A percentile compares a stretch with the other conserved stretches of the same genome.
Conservation (phyloP, 2,329 filamentous ascomycete species). For the Penicillium crustosum region DNA sequence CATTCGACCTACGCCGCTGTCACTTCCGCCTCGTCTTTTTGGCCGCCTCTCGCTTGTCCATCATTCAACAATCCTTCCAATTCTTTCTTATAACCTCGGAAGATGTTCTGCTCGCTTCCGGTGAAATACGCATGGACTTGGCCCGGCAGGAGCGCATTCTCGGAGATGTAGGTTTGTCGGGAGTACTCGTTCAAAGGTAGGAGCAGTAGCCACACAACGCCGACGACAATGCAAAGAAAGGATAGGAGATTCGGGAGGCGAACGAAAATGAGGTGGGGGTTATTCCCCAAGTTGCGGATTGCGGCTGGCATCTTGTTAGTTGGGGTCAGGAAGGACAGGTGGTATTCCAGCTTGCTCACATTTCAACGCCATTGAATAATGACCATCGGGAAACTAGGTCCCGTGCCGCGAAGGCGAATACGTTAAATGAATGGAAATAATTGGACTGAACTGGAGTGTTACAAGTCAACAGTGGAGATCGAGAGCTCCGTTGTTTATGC, state of each 20-base stretch:
- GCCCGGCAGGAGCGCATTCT: conserved; percentile 91
- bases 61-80: conserved; percentile 55
- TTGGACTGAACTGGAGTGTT: conserved; percentile 6
- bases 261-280: conserved; percentile 69
- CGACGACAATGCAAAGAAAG: conserved; percentile 77
- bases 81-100: conserved; percentile 85
- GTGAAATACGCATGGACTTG: conserved; percentile 98
- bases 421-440: conserved; percentile 10
- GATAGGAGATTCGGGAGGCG: conserved; percentile 87
- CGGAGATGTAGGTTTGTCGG: conserved; percentile 89
- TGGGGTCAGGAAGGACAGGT: conserved; percentile 4
- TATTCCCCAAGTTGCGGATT: conserved; percentile 63
- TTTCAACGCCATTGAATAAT: conserved; percentile 42
- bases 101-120: conserved; percentile 92
- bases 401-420: conserved; percentile 20
- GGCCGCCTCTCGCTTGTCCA: conserved; percentile 32
- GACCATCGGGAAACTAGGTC: conserved; percentile 28
- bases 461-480: conserved; percentile 15
- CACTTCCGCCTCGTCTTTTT: conserved; percentile 21
- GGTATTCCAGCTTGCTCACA: conserved; percentile 28
- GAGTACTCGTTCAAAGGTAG: conserved; percentile 90
- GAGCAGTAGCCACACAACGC: conserved; percentile 84
- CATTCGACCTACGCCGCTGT: conserved; percentile 30
- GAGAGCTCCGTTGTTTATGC: conserved; percentile 22
- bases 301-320: conserved; percentile 31